Base-by-base conservation (phyloP, 2,329 filamentous ascomycete species). In the Cladobotryum protrusum region DNA sequence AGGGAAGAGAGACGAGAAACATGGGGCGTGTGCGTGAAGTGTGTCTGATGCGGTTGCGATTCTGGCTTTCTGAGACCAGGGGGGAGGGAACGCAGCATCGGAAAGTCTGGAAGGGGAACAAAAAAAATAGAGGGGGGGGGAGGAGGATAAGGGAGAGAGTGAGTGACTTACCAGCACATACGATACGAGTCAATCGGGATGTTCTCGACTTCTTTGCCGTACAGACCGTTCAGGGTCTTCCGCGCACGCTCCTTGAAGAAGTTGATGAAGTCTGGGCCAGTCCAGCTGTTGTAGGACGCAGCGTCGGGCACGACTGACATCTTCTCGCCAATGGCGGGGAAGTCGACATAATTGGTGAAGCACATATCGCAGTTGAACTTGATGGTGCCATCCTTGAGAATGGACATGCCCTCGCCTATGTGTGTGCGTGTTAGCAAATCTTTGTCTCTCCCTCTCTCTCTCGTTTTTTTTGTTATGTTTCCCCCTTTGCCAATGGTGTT, bases 321-420 rank as follows among this genome's bases (percentile, higher is more conserved):
- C 44, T 62, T 64, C 52, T 75, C 71, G 2, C 77, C 76, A 2
- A 74, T 75, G 2, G 65, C 48, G 0, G 74, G 72, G 53, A 72
- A 71, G 0, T 64, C 65, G 19, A 72, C 61, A 6, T 71, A 76
- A 59, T 83, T 82, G 37, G 72, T 78, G 58, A 83, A 78, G 48
- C 78, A 80, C 17, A 74, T 71, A 45, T 81, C 72, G 58, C 79
- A 80, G 52, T 81, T 83, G 66, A 82, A 81, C 61, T 85, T 85
- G 52, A 85, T 70, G 2, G 76, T 67, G 1, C 76, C 73, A 32
- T 75, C 67, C 3, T 62, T 55, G 8, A 75, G 75, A 13, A 71
- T 71, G 7, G 68, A 71, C 68, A 72, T 71, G 45, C 68, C 66
- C 56, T 72, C 69, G 18, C 69, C 68, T 71, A 55, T 43, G 44